phyloP scores from a whole-genome alignment of 225 moss, liverwort and hornwort genomes.

The Lunularia cruciata region DNA sequence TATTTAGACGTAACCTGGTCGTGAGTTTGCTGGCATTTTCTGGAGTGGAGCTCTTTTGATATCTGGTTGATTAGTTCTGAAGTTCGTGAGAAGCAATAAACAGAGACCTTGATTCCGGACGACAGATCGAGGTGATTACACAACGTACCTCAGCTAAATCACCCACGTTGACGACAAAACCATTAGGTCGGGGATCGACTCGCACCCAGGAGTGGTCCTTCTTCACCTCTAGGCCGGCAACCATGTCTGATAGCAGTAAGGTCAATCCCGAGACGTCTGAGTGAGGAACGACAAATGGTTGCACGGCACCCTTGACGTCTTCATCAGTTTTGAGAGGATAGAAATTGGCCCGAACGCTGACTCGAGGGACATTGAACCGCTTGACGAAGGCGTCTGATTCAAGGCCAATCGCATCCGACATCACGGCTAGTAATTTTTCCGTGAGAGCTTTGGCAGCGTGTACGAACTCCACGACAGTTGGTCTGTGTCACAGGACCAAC shows the following conservation, averaged over 20 bases:
- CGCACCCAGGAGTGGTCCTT: constrained; percentile 50
- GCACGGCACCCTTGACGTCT: constrained; percentile 43
- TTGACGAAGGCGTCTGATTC: constrained; percentile 16
- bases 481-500: no score
- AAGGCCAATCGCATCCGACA: constrained; percentile 28
- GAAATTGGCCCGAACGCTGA: constrained; percentile 38
- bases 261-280: constrained; percentile 67
- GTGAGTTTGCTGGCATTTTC: no score
- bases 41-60: no score
- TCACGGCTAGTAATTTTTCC: constrained; percentile 11
- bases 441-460: constrained; percentile 9
- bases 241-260: constrained; percentile 51
- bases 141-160: constrained; percentile 61
- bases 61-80: no score
- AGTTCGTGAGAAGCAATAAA: no score
- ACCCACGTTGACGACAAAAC: constrained; percentile 60
- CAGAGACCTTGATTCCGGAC: no score
- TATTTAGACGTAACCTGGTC: not conserved
- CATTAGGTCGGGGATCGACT: constrained; percentile 51
- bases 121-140: not conserved
- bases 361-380: constrained; percentile 8
- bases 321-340: constrained; percentile 49
- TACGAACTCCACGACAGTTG: constrained; percentile 27
- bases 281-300: constrained; percentile 32
- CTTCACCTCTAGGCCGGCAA: constrained; percentile 50